A percentile compares a stretch with the other conserved stretches of the same genome.
Evolutionary conservation across 139 green algal genomes (phyloP).

Genomic region (Mesotaenium endlicherianum): DNA sequence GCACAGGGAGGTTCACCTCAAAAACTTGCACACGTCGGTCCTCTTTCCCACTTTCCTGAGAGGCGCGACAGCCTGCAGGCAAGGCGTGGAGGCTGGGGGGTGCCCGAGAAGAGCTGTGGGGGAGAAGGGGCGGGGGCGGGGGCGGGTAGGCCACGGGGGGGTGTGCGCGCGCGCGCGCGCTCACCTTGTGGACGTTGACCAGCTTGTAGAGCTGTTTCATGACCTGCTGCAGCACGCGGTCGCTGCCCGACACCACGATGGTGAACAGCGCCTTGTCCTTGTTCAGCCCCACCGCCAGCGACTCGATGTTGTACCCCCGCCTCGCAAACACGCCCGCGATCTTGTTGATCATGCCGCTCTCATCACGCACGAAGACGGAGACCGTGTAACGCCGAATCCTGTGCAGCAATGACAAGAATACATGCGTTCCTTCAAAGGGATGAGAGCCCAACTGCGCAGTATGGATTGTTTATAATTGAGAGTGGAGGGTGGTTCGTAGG

Average conservation of each 20-base stretch:
- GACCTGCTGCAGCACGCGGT: conserved; percentile 39
- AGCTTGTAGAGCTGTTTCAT: conserved; percentile 85
- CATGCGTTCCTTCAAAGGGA: no score
- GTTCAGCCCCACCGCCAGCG: conserved; percentile 89
- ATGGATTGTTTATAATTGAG: no score
- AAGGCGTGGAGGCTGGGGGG: no score
- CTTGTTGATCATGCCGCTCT: conserved; percentile 95
- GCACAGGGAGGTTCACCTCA: no score
- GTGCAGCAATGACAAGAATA: no score
- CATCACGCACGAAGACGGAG: conserved; percentile 93
- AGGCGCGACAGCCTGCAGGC: no score
- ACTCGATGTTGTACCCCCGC: conserved; percentile 89
- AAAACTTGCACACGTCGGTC: no score
- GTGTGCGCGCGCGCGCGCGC: no score
- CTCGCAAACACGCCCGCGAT: conserved; percentile 93
- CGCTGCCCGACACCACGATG: conserved; percentile 80
- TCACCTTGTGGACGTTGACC: conserved; percentile 81
- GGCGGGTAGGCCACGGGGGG: not conserved
- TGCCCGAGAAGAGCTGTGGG: no score
- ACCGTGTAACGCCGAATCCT: conserved; percentile 82
- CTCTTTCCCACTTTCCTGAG: no score
- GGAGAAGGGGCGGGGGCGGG: not conserved
- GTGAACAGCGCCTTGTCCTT: conserved; percentile 95
- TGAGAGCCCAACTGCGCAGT: no score
- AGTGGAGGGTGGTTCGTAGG: no score